Base-by-base conservation (phyloP, 1,284 basidiomycete genomes). In the Rhodotorula sp. region DNA sequence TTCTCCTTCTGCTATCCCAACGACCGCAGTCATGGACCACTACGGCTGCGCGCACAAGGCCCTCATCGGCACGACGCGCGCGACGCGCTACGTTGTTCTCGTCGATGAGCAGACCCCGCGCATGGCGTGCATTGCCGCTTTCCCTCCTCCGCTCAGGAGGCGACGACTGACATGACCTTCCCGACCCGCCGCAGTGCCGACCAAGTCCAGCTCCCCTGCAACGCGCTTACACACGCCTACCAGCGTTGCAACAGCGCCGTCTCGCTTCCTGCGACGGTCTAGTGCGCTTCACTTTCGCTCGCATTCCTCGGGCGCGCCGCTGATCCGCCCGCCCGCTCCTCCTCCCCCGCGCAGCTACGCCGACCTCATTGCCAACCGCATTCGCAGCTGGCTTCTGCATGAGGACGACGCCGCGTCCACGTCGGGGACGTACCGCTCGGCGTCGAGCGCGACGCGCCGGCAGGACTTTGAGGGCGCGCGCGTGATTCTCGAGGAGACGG, bases 191-290 rank as follows among this genome's bases (percentile, higher is more conserved):
- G 21, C 41, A 70, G 69, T 2, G 37, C 64, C 19, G 64, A 70
- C 41, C 39, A 63, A 19, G 27, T 64, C 7, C 64, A 70, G 58
- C 27, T 27, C 1, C 48, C 62, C 29, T 41, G 21, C 27, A 34
- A 63, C 41, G 41, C 61, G 5, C 56, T 57, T 2, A 41, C 48
- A 6, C 61, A 70, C 55, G 36, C 56, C 0, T 66, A 39, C 50
- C 69, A 70, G 50, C 60, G 69, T 3, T 66, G 64, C 29, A 58
- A 51, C 48, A 54, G 56, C n/a, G 64, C 69, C 7, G 61, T 70
- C 17, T 64, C 61, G 1, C 17, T 66, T 2, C 64, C 64, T 3
- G 64, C 69, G 12, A 39, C 64, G 10, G 61, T 70, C 50, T 62
- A 48, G 69, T 66, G 27, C 41, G 69, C 41, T 21, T 29, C 27